Percentiles rank a stretch among this genome's conserved stretches.
These are phyloP conservation scores for Pseudogymnoascus sp. DNA, from an alignment of 2,329 filamentous ascomycete genomes.

Conservation along the genomic window DNA sequence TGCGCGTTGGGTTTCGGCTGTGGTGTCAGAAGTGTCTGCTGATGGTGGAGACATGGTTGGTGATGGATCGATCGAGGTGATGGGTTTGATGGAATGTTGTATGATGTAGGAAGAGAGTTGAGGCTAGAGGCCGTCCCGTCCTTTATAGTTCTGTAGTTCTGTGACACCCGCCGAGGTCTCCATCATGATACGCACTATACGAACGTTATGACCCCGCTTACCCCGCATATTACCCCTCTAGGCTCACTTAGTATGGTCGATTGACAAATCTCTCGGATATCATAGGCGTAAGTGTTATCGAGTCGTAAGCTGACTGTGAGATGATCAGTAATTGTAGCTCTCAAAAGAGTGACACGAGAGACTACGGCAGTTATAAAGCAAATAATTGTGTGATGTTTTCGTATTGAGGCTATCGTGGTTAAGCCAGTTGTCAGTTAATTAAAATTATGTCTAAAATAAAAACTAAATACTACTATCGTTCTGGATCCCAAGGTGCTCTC, in stretches of 20 bases:
- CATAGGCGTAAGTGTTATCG: not conserved
- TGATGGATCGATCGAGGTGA: not conserved
- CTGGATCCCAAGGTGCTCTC: not conserved
- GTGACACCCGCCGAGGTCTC: conserved; percentile 1
- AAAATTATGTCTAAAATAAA: not conserved
- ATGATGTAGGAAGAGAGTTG: not conserved
- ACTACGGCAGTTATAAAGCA: not conserved
- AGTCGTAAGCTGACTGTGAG: not conserved
- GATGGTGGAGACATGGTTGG: conserved; percentile 5
- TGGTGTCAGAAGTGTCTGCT: not conserved
- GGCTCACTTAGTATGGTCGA: not conserved
- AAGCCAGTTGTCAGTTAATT: not conserved
- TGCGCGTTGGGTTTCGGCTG: not conserved
- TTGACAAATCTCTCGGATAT: conserved; percentile 9
- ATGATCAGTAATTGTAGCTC: not conserved
- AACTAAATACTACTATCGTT: not conserved
- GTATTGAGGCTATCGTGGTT: not conserved
- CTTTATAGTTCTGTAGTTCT: not conserved
- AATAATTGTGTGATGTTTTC: not conserved
- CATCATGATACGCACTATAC: not conserved
- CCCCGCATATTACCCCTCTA: not conserved
- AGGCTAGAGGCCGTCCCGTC: not conserved
- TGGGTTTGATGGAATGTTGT: not conserved
- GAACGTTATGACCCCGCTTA: not conserved
- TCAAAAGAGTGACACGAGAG: too few relatives aligned